Conservation (phyloP, 2,329 filamentous ascomycete species). For the Aspergillus caelatus region DNA sequence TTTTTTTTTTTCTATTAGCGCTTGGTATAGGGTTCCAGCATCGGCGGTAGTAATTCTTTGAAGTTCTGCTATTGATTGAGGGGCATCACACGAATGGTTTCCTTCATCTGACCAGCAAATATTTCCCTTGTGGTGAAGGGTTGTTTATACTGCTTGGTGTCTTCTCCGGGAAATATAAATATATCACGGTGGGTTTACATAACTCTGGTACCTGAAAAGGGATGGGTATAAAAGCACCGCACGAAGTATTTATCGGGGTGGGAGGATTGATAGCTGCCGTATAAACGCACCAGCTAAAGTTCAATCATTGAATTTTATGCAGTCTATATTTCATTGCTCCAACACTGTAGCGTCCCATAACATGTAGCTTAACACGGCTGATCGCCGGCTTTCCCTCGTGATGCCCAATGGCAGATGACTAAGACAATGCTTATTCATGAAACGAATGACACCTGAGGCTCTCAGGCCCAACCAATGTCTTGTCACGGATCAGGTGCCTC, state of each 20-base stretch:
- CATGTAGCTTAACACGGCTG: neutral
- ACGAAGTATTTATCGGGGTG: too few relatives aligned
- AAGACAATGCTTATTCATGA: neutral
- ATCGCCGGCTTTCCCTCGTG: neutral
- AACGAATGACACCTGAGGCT: constrained; percentile 3
- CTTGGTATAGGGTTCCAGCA: neutral
- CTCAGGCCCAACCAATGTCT: constrained; percentile 10
- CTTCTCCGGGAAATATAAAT: neutral
- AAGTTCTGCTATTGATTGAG: neutral
- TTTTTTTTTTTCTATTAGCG: neutral
- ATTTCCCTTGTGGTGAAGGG: neutral
- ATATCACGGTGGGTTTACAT: neutral
- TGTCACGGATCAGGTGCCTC: constrained; percentile 12
- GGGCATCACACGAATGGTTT: neutral
- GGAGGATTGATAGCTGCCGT: neutral
- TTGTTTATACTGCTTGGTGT: neutral
- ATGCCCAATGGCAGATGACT: neutral
- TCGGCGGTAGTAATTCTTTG: neutral
- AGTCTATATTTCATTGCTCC: neutral
- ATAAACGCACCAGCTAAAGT: neutral
- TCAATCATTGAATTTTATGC: neutral
- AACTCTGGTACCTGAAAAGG: neutral
- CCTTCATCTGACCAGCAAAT: neutral
- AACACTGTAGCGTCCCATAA: neutral
- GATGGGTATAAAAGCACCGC: neutral